These are phyloP conservation scores for Polyporus arcularius DNA, from an alignment of 768 basidiomycete genomes.

Conservation along the genomic window DNA sequence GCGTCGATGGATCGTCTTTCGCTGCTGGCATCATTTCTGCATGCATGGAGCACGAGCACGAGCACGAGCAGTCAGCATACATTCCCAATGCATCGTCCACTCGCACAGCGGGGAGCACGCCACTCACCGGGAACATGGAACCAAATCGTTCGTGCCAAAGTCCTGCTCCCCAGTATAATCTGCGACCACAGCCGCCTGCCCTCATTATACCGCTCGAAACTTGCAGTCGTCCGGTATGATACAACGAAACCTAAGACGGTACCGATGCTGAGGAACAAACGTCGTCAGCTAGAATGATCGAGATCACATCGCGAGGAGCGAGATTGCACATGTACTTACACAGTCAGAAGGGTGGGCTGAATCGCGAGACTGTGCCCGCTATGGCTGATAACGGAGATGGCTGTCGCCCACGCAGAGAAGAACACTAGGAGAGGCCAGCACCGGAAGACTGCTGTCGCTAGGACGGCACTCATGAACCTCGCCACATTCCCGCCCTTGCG, in stretches of 20 bases:
- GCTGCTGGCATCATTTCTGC: constrained; percentile 30
- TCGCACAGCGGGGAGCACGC: not conserved
- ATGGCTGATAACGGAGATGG: constrained; percentile 54
- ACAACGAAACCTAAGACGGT: constrained; percentile 77
- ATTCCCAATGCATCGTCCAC: too few species aligned
- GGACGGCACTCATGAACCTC: constrained; percentile 29
- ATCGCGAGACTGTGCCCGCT: constrained; percentile 46
- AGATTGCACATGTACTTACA: constrained; percentile 43
- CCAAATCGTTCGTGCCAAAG: constrained; percentile 64
- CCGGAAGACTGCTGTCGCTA: constrained; percentile 48
- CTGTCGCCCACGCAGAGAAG: constrained; percentile 62
- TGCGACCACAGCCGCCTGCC: constrained; percentile 70
- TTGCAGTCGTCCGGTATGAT: constrained; percentile 70
- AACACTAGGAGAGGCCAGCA: constrained; percentile 72
- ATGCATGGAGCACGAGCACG: not conserved
- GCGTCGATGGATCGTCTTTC: constrained; percentile 15
- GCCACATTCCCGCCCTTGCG: constrained; percentile 6
- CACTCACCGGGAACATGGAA: constrained; percentile 62
- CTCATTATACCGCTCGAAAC: constrained; percentile 78
- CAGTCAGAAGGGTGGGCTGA: constrained; percentile 61
- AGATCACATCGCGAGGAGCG: not conserved
- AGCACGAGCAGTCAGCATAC: not conserved
- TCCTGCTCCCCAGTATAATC: constrained; percentile 57
- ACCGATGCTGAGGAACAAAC: constrained; percentile 46
- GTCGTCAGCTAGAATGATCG: not conserved